phyloP scores from a whole-genome alignment of 2,329 filamentous ascomycete genomes.

The Hirsutella thompsonii region DNA sequence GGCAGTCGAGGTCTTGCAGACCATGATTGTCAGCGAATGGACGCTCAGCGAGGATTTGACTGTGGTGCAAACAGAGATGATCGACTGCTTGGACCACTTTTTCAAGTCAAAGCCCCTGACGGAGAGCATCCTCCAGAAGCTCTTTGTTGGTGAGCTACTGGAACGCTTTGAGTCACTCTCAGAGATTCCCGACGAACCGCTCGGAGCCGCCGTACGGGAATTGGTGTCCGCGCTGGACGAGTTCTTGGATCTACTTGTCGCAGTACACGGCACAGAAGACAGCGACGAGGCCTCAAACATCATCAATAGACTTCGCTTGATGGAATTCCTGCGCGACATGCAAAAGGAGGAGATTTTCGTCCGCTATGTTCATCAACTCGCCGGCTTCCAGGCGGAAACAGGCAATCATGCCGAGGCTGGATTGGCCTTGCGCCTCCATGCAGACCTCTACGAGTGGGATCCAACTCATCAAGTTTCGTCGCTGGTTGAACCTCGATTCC shows the following conservation, averaged over 20 bases:
- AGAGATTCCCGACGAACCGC: conserved; percentile 51
- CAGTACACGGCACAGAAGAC: conserved; percentile 67
- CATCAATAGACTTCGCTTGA: conserved; percentile 77
- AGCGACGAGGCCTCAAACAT: conserved; percentile 67
- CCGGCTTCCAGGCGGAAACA: conserved; percentile 60
- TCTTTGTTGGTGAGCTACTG: conserved; percentile 78
- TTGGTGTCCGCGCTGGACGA: conserved; percentile 80
- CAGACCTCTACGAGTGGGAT: conserved; percentile 89
- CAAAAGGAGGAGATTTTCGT: conserved; percentile 96
- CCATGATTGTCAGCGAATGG: conserved; percentile 99
- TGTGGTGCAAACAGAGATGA: conserved; percentile 89
- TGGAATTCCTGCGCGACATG: conserved; percentile 96
- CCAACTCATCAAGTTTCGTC: conserved; percentile 52
- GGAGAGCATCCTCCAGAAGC: conserved; percentile 81
- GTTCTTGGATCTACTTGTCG: conserved; percentile 79
- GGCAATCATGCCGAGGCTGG: conserved; percentile 80
- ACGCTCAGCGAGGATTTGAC: conserved; percentile 84
- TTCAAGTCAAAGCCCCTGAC: conserved; percentile 84
- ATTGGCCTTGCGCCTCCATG: conserved; percentile 77
- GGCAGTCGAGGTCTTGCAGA: conserved; percentile 86
- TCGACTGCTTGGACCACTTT: conserved; percentile 79
- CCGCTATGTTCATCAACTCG: conserved; percentile 87
- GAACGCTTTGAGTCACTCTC: conserved; percentile 65
- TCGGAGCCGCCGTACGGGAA: conserved; percentile 64
- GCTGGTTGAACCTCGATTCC: conserved; percentile 62